Evolutionary conservation across 139 green algal species (phyloP).

Genomic region (Chlorella sorokiniana): DNA sequence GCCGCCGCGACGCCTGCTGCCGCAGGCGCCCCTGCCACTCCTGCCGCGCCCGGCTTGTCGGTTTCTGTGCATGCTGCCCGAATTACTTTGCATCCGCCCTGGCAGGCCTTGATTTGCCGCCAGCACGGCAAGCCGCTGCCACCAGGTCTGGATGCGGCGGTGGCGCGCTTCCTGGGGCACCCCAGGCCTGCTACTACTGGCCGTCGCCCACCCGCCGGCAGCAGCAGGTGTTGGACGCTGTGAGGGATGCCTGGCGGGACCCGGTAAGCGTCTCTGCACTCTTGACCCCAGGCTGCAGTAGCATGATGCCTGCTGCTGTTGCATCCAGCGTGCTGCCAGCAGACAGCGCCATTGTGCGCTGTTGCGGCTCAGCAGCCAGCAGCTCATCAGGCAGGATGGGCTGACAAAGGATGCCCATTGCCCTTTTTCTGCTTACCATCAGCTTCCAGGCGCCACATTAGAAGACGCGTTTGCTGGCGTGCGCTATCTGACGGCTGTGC

Average conservation of each 20-base stretch:
- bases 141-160: conserved; percentile 1
- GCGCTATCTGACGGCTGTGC: conserved; percentile 28
- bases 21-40: too few species aligned
- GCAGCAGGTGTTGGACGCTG: not conserved
- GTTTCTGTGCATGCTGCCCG: too few species aligned
- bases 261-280: not conserved
- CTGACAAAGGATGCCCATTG: too few species aligned
- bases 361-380: too few species aligned
- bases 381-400: too few species aligned
- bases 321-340: too few species aligned
- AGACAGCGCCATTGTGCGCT: too few species aligned
- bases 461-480: conserved; percentile 28
- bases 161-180: conserved; percentile 22
- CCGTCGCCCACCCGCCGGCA: not conserved
- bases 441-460: not conserved
- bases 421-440: too few species aligned
- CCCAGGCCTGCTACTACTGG: conserved; percentile 18
- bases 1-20: too few species aligned
- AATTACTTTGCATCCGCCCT: not conserved
- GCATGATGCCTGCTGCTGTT: too few species aligned
- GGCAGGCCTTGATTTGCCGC: conserved; percentile 29
- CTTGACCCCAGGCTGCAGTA: not conserved
- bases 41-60: too few species aligned
- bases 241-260: conserved; percentile 11
- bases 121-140: conserved; percentile 3